phyloP scores from a whole-genome alignment of 2,329 filamentous ascomycete species.

The Botrytis tulipae region DNA sequence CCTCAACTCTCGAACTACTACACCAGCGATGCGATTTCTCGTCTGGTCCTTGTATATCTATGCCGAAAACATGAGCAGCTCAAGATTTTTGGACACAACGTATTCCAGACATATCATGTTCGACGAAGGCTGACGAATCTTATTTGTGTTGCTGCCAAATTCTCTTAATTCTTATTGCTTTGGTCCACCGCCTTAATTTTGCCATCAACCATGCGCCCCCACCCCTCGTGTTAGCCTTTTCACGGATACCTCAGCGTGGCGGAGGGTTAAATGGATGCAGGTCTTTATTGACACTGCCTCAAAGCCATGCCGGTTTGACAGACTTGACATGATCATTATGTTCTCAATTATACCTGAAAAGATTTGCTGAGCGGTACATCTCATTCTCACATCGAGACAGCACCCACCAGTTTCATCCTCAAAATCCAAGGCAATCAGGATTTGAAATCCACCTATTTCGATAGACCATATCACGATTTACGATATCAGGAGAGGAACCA shows the following conservation, averaged over 20 bases:
- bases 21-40: background rate
- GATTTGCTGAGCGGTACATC: background rate
- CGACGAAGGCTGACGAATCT: no score
- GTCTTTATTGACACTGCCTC: background rate
- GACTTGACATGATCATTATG: rapidly evolving
- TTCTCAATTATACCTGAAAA: background rate
- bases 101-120: no score
- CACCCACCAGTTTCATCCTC: background rate
- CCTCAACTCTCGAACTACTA: background rate
- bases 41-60: background rate
- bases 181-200: background rate
- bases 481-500: background rate
- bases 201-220: background rate
- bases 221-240: background rate
- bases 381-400: background rate
- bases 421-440: background rate
- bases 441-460: no score
- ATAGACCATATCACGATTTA: no score
- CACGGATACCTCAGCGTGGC: background rate
- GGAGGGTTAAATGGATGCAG: background rate
- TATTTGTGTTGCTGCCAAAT: background rate
- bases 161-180: background rate
- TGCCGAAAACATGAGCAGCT: background rate
- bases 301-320: background rate
- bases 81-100: no score